These are phyloP conservation scores for Chamaecrista fasciculata DNA, from an alignment of 306 rosid species.

Conservation along the genomic window DNA sequence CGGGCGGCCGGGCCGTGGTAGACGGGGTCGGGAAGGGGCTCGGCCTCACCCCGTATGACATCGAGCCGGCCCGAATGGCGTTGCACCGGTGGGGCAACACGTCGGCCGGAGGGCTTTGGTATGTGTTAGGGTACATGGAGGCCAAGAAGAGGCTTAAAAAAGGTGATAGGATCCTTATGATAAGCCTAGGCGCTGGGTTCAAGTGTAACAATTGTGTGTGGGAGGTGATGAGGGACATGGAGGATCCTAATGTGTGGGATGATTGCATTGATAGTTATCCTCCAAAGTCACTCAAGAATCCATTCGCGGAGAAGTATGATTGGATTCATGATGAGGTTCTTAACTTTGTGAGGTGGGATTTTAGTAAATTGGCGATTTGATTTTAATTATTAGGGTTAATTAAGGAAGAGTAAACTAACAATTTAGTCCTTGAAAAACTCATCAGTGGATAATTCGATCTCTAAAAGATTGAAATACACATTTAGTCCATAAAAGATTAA, in stretches of 20 bases:
- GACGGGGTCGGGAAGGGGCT: constrained; percentile 76
- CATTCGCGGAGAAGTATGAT: constrained; percentile 61
- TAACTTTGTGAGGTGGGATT: constrained; percentile 57
- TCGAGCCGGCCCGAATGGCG: constrained; percentile 82
- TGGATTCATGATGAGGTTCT: constrained; percentile 77
- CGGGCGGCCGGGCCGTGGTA: constrained; percentile 72
- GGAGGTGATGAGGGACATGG: constrained; percentile 74
- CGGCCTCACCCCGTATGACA: constrained; percentile 51
- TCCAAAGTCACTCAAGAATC: constrained; percentile 38
- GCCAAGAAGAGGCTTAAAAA: constrained; percentile 80
- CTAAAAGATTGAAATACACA: too few relatives aligned
- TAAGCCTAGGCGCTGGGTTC: constrained; percentile 89
- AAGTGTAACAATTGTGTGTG: constrained; percentile 87
- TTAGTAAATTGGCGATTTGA: constrained; percentile 10
- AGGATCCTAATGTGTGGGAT: constrained; percentile 65
- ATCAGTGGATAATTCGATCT: too few relatives aligned
- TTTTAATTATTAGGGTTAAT: too few relatives aligned
- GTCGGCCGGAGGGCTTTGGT: constrained; percentile 86
- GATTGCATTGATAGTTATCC: constrained; percentile 63
- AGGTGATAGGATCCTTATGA: constrained; percentile 70
- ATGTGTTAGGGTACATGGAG: constrained; percentile 89
- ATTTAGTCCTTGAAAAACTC: too few relatives aligned
- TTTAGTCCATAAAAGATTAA: too few relatives aligned
- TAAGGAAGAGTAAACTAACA: too few relatives aligned
- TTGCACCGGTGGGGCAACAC: constrained; percentile 89